Percentiles rank a stretch among this genome's conserved stretches.
These are phyloP conservation scores for Aureobasidium sp. DNA, from an alignment of 2,329 filamentous ascomycete genomes.

Conservation along the genomic window DNA sequence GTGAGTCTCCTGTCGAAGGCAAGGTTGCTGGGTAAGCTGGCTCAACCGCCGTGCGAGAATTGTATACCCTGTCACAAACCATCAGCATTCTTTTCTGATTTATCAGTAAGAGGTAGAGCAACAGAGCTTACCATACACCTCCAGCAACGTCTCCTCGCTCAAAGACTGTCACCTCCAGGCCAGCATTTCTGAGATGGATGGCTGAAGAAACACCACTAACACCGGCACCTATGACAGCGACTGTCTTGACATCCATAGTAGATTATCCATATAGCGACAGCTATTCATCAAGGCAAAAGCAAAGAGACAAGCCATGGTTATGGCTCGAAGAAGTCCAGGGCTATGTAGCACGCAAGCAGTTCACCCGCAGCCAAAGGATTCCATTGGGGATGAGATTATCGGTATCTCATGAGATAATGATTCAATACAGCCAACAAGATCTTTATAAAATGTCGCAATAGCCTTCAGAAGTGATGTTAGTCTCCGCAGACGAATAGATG, in stretches of 20 bases:
- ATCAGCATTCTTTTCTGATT: too few relatives aligned
- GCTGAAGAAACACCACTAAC: conserved; percentile 42
- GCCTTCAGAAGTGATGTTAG: not conserved
- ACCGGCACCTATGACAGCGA: conserved; percentile 45
- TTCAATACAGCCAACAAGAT: not conserved
- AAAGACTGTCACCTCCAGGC: conserved; percentile 45
- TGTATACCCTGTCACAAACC: conserved; percentile 46
- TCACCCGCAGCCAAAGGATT: not conserved
- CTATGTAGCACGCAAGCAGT: not conserved
- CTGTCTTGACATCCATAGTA: conserved; percentile 15
- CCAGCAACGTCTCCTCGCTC: conserved; percentile 45
- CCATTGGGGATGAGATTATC: not conserved
- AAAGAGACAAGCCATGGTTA: not conserved
- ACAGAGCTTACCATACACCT: conserved; percentile 49
- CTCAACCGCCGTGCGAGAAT: conserved; percentile 41
- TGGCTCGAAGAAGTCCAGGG: not conserved
- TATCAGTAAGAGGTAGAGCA: too few relatives aligned
- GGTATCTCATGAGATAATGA: not conserved
- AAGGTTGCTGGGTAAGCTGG: conserved; percentile 36
- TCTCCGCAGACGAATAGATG: not conserved
- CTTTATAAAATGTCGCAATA: not conserved
- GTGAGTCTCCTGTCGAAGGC: conserved; percentile 29
- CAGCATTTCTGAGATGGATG: conserved; percentile 37
- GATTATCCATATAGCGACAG: too few relatives aligned
- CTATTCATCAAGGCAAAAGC: not conserved